Conservation (phyloP, 176 grass and related monocot species). For the Ampelocalamus luodianensis region DNA sequence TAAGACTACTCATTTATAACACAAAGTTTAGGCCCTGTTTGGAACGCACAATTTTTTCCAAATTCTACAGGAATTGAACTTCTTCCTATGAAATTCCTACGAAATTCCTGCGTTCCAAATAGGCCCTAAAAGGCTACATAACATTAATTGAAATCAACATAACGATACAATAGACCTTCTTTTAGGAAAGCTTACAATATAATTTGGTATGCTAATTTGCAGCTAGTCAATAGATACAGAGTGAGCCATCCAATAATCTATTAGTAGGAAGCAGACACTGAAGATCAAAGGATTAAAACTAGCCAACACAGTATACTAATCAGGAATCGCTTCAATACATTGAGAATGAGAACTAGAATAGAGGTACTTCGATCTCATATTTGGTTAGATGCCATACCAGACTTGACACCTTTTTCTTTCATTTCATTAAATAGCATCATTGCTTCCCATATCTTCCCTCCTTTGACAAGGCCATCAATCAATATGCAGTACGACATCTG, state of each 20-base stretch:
- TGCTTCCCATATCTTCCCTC: slow-evolving; percentile 73
- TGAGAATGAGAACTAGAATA: slow-evolving; percentile 33
- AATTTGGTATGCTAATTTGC: slow-evolving; percentile 1
- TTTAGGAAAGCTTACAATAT: not conserved
- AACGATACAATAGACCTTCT: not conserved
- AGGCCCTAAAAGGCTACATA: not conserved
- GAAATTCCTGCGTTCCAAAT: not conserved
- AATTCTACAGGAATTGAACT: not conserved
- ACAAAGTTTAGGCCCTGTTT: too few relatives aligned
- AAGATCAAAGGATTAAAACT: slow-evolving; percentile 14
- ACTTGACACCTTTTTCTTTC: slow-evolving; percentile 80
- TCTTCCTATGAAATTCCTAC: not conserved
- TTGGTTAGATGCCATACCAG: slow-evolving; percentile 51
- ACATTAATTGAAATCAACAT: not conserved
- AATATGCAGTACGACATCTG: slow-evolving; percentile 94
- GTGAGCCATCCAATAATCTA: not conserved
- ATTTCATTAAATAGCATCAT: slow-evolving; percentile 68
- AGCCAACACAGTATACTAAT: not conserved
- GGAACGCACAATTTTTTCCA: too few relatives aligned
- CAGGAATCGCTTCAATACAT: not conserved
- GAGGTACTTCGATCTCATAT: not conserved
- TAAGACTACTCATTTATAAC: too few relatives aligned
- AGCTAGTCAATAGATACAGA: slow-evolving; percentile 2
- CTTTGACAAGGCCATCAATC: slow-evolving; percentile 92
- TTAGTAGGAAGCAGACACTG: slow-evolving; percentile 3